phyloP scores from a whole-genome alignment of 2,329 filamentous ascomycete species.

The Apiospora kogelbergensis region DNA sequence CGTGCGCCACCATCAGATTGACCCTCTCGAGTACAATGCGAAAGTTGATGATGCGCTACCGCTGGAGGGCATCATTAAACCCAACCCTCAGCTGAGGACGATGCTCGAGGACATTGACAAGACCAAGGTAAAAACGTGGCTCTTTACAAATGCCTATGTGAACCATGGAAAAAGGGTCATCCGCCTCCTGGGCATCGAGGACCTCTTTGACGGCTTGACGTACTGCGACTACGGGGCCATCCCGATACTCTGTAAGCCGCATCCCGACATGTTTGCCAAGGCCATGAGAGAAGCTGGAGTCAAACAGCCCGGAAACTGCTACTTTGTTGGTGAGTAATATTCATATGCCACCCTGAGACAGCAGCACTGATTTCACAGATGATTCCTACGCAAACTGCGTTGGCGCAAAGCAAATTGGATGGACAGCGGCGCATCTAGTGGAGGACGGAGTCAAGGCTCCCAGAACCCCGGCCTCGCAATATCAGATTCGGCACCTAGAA shows the following conservation, averaged over 20 bases:
- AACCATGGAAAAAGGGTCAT: conserved; percentile 85
- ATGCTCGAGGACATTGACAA: conserved; percentile 82
- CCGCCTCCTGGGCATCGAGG: conserved; percentile 75
- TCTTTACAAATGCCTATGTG: conserved; percentile 94
- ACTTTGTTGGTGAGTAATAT: conserved; percentile 76
- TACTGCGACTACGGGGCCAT: conserved; percentile 83
- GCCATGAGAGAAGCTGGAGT: conserved; percentile 84
- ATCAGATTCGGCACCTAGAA: conserved; percentile 73
- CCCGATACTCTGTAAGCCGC: conserved; percentile 84
- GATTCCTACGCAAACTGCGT: conserved; percentile 84
- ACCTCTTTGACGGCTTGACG: conserved; percentile 91
- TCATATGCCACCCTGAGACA: neutral
- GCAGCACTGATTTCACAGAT: conserved; percentile 51
- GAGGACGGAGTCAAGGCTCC: conserved; percentile 72
- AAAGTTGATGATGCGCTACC: conserved; percentile 95
- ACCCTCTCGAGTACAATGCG: conserved; percentile 89
- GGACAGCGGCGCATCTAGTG: conserved; percentile 83
- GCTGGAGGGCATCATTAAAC: conserved; percentile 79
- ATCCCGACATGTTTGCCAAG: conserved; percentile 79
- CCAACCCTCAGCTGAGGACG: conserved; percentile 70
- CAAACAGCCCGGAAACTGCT: conserved; percentile 69
- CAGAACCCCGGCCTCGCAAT: conserved; percentile 63
- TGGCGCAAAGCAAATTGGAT: conserved; percentile 76
- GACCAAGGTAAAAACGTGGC: conserved; percentile 83
- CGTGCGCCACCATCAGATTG: conserved; percentile 90